These are phyloP conservation scores for Scheffersomyces amazonensis DNA, from an alignment of 805 yeast species.

Conservation along the genomic window DNA sequence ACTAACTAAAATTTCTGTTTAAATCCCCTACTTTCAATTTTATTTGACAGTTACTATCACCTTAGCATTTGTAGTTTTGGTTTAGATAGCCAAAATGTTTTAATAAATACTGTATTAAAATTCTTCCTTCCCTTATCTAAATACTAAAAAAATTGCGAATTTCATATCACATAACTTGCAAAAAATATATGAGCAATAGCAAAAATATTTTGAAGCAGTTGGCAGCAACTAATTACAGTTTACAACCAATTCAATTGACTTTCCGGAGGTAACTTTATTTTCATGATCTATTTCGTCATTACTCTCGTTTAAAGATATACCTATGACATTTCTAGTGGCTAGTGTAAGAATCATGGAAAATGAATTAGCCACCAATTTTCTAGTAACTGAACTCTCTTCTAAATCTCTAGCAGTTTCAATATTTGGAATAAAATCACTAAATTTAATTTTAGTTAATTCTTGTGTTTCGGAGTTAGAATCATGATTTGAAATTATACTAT, in stretches of 20 bases:
- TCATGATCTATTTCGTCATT: slow-evolving; percentile 1
- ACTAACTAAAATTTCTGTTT: not conserved
- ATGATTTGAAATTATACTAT: not conserved
- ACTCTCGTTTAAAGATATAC: not conserved
- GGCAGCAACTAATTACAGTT: not conserved
- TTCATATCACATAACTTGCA: too few species aligned
- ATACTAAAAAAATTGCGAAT: too few species aligned
- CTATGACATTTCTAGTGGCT: slow-evolving; percentile 16
- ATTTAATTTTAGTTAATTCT: slow-evolving; percentile 7
- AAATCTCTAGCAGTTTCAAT: slow-evolving; percentile 5
- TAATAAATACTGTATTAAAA: too few species aligned
- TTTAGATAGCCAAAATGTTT: not conserved
- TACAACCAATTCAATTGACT: not conserved
- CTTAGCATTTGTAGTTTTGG: not conserved
- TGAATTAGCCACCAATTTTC: slow-evolving; percentile 24
- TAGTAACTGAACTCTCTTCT: slow-evolving; percentile 12
- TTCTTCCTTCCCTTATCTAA: too few species aligned
- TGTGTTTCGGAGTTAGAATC: not conserved
- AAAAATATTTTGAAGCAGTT: too few species aligned
- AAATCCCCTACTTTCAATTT: too few species aligned
- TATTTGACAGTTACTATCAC: not conserved
- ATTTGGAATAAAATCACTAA: slow-evolving; percentile 15
- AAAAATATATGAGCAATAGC: too few species aligned
- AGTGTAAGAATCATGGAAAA: slow-evolving; percentile 24
- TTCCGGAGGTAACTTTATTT: not conserved